phyloP scores from a whole-genome alignment of 768 basidiomycete genomes.

The Lyophyllum shimeji region DNA sequence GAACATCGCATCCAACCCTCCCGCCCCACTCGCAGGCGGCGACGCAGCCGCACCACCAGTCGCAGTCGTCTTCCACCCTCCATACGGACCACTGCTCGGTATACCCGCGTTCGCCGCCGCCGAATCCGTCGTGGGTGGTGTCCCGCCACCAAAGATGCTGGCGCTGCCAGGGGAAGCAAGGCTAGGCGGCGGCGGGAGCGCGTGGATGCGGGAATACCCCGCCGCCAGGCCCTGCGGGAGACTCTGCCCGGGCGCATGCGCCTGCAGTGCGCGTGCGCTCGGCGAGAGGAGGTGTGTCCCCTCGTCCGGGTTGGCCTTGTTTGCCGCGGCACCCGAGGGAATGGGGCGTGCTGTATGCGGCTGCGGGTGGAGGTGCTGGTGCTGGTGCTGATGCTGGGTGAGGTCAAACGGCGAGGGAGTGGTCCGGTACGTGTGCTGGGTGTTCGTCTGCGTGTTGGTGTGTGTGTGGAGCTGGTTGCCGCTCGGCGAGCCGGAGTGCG shows the following conservation, averaged over 20 bases:
- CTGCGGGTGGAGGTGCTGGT: constrained; percentile 29
- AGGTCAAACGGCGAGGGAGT: constrained; percentile 46
- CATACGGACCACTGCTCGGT: constrained; percentile 27
- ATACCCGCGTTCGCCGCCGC: constrained; percentile 4
- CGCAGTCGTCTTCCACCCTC: constrained; percentile 20
- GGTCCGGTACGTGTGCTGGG: constrained; percentile 39
- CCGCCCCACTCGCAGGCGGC: constrained; percentile 9
- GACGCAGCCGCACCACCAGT: constrained; percentile 16
- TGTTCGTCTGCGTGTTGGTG: constrained; percentile 36
- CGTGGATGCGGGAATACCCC: constrained; percentile 88
- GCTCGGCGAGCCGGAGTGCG: constrained; percentile 30
- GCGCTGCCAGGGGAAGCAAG: constrained; percentile 33
- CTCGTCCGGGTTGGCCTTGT: constrained; percentile 11
- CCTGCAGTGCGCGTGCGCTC: constrained; percentile 74
- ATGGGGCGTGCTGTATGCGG: constrained; percentile 30
- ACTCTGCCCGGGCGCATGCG: constrained; percentile 88
- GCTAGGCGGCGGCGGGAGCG: constrained; percentile 46
- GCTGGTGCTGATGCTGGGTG: constrained; percentile 33
- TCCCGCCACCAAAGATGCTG: constrained; percentile 17
- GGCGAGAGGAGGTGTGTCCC: constrained; percentile 53
- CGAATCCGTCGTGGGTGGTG: constrained; percentile 8
- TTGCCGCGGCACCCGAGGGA: constrained; percentile 21
- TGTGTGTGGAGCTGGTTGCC: constrained; percentile 35
- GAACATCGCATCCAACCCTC: constrained; percentile 50
- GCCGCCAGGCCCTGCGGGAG: constrained; percentile 91